A percentile compares a stretch with the other conserved stretches of the same genome.
Conservation (phyloP, 2,329 filamentous ascomycete genomes). For the Xylaria hypoxylon region DNA sequence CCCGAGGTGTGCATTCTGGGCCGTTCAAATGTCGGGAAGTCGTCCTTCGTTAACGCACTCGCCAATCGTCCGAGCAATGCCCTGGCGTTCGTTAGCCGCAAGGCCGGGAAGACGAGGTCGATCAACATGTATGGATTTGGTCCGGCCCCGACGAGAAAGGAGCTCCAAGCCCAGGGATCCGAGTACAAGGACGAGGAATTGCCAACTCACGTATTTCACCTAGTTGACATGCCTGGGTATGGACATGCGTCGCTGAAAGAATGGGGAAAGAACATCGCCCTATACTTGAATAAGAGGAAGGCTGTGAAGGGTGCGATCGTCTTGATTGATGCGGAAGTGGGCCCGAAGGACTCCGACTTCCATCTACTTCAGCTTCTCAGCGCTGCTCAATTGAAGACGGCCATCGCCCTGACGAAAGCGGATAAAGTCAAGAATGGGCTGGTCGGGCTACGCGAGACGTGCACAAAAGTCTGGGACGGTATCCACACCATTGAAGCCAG, state of each 20-base stretch:
- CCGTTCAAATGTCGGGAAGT: slow-evolving; percentile 91
- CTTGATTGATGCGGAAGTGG: slow-evolving; percentile 65
- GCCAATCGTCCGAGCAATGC: slow-evolving; percentile 64
- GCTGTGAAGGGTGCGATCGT: slow-evolving; percentile 65
- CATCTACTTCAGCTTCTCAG: slow-evolving; percentile 62
- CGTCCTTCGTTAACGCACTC: slow-evolving; percentile 86
- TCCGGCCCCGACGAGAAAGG: slow-evolving; percentile 47
- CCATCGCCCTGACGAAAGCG: slow-evolving; percentile 67
- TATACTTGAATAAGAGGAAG: slow-evolving; percentile 61
- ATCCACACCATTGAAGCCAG: slow-evolving; percentile 42
- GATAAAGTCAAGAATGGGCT: slow-evolving; percentile 59
- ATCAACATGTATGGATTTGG: slow-evolving; percentile 70
- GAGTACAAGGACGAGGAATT: slow-evolving; percentile 52
- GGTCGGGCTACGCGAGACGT: slow-evolving; percentile 45
- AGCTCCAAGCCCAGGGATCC: slow-evolving; percentile 42
- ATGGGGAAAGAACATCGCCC: slow-evolving; percentile 65
- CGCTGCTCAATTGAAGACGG: slow-evolving; percentile 58
- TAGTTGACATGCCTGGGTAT: slow-evolving; percentile 66
- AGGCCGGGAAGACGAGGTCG: slow-evolving; percentile 64
- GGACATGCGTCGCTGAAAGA: slow-evolving; percentile 59
- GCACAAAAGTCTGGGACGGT: slow-evolving; percentile 46
- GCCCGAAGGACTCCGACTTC: slow-evolving; percentile 61
- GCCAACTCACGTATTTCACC: slow-evolving; percentile 60
- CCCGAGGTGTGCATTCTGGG: slow-evolving; percentile 81
- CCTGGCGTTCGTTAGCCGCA: slow-evolving; percentile 62